Conservation (phyloP, 441 rosid species). For the Erodium moschatum region DNA sequence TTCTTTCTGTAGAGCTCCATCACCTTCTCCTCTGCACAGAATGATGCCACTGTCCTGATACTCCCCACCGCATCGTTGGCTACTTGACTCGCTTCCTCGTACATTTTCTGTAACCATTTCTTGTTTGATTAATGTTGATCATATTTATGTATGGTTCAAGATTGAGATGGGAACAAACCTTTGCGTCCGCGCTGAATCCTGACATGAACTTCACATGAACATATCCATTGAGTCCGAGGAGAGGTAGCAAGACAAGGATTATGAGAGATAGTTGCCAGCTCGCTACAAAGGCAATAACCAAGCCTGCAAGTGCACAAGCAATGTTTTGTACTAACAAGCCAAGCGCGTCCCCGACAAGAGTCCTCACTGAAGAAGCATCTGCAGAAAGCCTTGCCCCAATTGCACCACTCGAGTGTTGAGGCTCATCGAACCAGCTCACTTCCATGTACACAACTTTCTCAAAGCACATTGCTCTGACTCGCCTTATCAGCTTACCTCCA, state of each 20-base stretch:
- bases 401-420: slow-evolving; percentile 63
- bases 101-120: slow-evolving; percentile 54
- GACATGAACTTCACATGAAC: slow-evolving; percentile 34
- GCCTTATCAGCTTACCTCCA: slow-evolving; percentile 46
- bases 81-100: slow-evolving; percentile 79
- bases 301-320: slow-evolving; percentile 38
- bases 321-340: slow-evolving; percentile 47
- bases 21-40: slow-evolving; percentile 73
- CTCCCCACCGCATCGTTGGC: slow-evolving; percentile 78
- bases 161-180: slow-evolving; percentile 30
- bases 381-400: slow-evolving; percentile 61
- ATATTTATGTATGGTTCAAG: neutral
- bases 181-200: slow-evolving; percentile 63
- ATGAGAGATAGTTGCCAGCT: slow-evolving; percentile 54
- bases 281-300: slow-evolving; percentile 50
- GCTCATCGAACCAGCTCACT: slow-evolving; percentile 67
- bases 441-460: slow-evolving; percentile 77
- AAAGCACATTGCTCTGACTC: slow-evolving; percentile 55
- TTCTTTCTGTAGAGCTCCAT: slow-evolving; percentile 51
- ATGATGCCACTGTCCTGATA: slow-evolving; percentile 82
- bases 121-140: slow-evolving; percentile 23
- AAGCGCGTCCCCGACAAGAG: slow-evolving; percentile 56
- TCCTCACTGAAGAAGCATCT: slow-evolving; percentile 45
- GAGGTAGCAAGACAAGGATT: slow-evolving; percentile 41
- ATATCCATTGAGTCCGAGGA: slow-evolving; percentile 39